Evolutionary conservation across 371 early-diverging fungal genomes (phyloP).

Genomic region (Actinomucor elegans): DNA sequence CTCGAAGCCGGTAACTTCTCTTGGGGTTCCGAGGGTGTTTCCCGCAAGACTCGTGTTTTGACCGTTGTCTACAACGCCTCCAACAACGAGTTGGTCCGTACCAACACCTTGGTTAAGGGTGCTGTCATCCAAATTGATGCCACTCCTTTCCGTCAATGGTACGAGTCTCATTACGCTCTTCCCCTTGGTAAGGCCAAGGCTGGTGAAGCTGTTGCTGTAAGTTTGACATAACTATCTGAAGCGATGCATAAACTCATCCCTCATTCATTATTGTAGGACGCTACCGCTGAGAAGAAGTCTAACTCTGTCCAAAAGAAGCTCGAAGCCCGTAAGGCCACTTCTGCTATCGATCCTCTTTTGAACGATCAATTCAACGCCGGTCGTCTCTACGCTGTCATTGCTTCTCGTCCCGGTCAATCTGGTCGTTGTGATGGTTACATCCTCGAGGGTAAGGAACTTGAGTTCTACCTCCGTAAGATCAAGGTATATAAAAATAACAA

Average conservation of each 20-base stretch:
- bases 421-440: slow-evolving; percentile 99
- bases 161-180: slow-evolving; percentile 93
- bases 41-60: slow-evolving; percentile 96
- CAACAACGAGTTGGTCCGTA: slow-evolving; percentile 99
- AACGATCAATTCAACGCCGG: slow-evolving; percentile 97
- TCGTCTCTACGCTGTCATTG: slow-evolving; percentile 92
- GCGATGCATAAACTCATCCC: no score
- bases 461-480: slow-evolving; percentile 94
- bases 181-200: slow-evolving; percentile 88
- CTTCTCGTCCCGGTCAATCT: slow-evolving; percentile 99
- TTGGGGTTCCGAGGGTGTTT: slow-evolving; percentile 94
- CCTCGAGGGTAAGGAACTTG: slow-evolving; percentile 98
- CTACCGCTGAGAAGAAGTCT: slow-evolving; percentile 81
- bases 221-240: background rate
- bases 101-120: slow-evolving; percentile 99
- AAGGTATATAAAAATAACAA: slow-evolving; percentile 67
- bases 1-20: slow-evolving; percentile 98
- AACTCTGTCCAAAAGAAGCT: slow-evolving; percentile 90
- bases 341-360: slow-evolving; percentile 86
- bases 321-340: slow-evolving; percentile 76
- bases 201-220: slow-evolving; percentile 62
- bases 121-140: slow-evolving; percentile 99
- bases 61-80: slow-evolving; percentile 99
- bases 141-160: slow-evolving; percentile 99
- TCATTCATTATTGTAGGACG: no score